These are phyloP conservation scores for Centrapalus pauciflorus DNA, from an alignment of 129 eudicot genomes.

Conservation along the genomic window DNA sequence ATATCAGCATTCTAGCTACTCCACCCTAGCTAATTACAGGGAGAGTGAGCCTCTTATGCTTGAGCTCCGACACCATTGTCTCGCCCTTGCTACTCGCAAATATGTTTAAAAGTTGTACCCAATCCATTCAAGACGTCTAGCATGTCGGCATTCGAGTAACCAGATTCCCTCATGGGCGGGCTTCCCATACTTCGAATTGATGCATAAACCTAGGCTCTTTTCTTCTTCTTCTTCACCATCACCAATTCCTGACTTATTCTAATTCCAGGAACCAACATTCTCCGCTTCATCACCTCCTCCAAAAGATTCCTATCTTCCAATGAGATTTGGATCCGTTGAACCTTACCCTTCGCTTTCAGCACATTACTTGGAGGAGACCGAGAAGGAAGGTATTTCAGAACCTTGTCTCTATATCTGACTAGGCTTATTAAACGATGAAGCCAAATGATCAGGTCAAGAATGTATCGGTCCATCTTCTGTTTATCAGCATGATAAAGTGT, in stretches of 20 bases:
- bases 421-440: slow-evolving; percentile 73
- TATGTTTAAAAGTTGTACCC: slow-evolving; percentile 35
- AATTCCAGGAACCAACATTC: slow-evolving; percentile 49
- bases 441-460: slow-evolving; percentile 67
- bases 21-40: no score
- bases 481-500: slow-evolving; percentile 95
- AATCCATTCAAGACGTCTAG: slow-evolving; percentile 73
- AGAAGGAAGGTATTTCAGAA: slow-evolving; percentile 37
- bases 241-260: slow-evolving; percentile 91
- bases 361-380: slow-evolving; percentile 47
- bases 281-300: slow-evolving; percentile 58
- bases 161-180: no score
- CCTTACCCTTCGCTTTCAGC: slow-evolving; percentile 10
- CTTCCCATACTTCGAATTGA: no score
- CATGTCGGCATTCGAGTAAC: slow-evolving; percentile 28
- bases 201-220: no score
- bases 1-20: no score
- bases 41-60: no score
- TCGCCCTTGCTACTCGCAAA: no score
- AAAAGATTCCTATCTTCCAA: slow-evolving; percentile 54
- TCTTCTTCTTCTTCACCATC: slow-evolving; percentile 33
- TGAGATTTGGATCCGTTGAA: slow-evolving; percentile 37
- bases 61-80: no score
- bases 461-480: slow-evolving; percentile 56
- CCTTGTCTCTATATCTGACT: slow-evolving; percentile 63